Evolutionary conservation across 768 basidiomycete genomes (phyloP), one percentile per base, ranked within the genome.

Genomic region (Leucogyrophana mollusca): DNA sequence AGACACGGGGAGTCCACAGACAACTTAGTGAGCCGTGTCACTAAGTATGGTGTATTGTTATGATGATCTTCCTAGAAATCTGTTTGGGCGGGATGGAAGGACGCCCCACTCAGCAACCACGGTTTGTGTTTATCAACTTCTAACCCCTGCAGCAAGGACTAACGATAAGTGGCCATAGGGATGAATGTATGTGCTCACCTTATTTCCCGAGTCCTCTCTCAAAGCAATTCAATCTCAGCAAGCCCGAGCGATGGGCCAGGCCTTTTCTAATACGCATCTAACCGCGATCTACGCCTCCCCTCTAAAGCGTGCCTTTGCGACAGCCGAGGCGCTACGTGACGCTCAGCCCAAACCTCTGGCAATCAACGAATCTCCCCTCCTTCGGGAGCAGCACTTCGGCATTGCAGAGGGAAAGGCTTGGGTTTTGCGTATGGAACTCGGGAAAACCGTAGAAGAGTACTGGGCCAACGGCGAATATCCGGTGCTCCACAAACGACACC

Each of bases 1-100:
- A 73, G 88, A 43, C 88, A 91, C 59, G 88, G 81, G 22, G 85
- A 91, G 56, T 87, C 87, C 7, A 79, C 76, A 25, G 88, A 90
- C 53, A 91, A 91, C 54, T 51, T 83, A 58, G 87, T 86, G 40
- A 38, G 79, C 58, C 13, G 20, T 27, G 20, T 27, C 13, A 7
- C 0, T 4, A 7, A 3, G n/a, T 3, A 17, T 7, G 25, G 13
- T 30, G 7, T 30, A 30, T 13, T n/a, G n/a, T n/a, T n/a, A n/a
- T n/a, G n/a, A n/a, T n/a, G n/a, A n/a, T n/a, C n/a, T n/a, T n/a
- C n/a, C n/a, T 34, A 79, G 78, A 70, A 58, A 51, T 53, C 63
- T 21, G 62, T 85, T 4, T 89, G 87, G 87, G 85, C 87, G 34
- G 89, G 89, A 4, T 85, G 83, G 76, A 76, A 71, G 49, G 86